These are phyloP conservation scores for Mollisia scopiformis DNA, from an alignment of 2,329 filamentous ascomycete species.

Conservation along the genomic window DNA sequence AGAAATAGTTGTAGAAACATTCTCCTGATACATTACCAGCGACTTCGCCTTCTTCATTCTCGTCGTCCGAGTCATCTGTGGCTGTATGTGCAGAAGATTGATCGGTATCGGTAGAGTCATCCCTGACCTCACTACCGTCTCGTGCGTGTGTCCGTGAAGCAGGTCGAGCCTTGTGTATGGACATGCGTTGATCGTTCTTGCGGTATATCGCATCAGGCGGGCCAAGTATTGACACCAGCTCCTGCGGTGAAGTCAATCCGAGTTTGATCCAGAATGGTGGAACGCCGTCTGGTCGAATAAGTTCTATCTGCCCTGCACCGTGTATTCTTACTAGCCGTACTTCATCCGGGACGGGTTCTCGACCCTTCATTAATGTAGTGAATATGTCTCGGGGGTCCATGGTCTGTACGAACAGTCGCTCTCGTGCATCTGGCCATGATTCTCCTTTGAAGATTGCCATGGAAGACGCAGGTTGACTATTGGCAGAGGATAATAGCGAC, in stretches of 20 bases:
- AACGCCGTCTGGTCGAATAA: constrained; percentile 72
- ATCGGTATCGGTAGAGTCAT: constrained; percentile 71
- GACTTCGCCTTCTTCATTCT: constrained; percentile 62
- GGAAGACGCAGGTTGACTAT: constrained; percentile 75
- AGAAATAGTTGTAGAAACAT: constrained; percentile 97
- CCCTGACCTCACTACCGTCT: constrained; percentile 44
- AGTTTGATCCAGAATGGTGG: constrained; percentile 72
- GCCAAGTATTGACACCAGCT: constrained; percentile 86
- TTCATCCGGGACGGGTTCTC: constrained; percentile 85
- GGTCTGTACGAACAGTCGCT: constrained; percentile 73
- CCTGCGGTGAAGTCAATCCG: constrained; percentile 88
- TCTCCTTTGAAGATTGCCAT: constrained; percentile 91
- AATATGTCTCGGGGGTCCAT: constrained; percentile 76
- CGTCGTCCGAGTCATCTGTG: constrained; percentile 69
- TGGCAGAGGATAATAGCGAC: constrained; percentile 77
- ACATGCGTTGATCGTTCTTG: constrained; percentile 86
- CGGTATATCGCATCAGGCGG: constrained; percentile 93
- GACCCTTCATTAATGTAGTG: constrained; percentile 68
- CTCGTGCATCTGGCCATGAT: constrained; percentile 85
- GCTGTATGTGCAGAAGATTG: constrained; percentile 73
- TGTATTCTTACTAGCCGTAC: constrained; percentile 79
- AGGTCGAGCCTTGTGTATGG: constrained; percentile 73
- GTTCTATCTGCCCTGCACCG: constrained; percentile 77
- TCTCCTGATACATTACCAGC: constrained; percentile 64
- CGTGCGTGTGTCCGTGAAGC: constrained; percentile 54